phyloP scores from a whole-genome alignment of 495 filamentous ascomycete species.

The Durotheca rogersii region DNA sequence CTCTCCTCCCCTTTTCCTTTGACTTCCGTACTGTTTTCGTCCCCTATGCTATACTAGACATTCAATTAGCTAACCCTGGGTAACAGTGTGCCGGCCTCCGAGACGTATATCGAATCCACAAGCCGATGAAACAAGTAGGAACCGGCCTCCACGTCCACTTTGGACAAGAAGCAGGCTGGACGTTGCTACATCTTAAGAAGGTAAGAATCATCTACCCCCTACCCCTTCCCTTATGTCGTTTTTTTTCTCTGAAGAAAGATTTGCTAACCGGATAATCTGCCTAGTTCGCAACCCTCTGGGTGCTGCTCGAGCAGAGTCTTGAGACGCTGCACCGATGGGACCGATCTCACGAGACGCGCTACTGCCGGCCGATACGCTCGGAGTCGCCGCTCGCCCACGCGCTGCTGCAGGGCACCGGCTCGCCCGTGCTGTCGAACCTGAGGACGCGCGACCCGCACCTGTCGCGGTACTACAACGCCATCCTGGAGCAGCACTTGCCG shows the following conservation, averaged over 20 bases:
- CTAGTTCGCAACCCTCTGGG: slow-evolving; percentile 21
- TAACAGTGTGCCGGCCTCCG: slow-evolving; percentile 20
- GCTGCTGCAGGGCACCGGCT: neutral
- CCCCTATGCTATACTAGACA: neutral
- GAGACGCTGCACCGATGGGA: slow-evolving; percentile 10
- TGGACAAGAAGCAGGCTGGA: slow-evolving; percentile 21
- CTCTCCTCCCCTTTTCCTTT: neutral
- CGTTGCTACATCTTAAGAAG: slow-evolving; percentile 27
- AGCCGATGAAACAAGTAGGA: neutral
- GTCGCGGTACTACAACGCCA: neutral
- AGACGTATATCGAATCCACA: slow-evolving; percentile 22
- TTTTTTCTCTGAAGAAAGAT: neutral
- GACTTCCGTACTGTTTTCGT: neutral
- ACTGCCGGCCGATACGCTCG: neutral
- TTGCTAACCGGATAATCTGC: neutral
- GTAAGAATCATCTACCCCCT: slow-evolving; percentile 1
- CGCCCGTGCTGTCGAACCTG: neutral
- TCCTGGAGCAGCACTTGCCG: slow-evolving; percentile 2
- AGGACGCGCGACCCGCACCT: neutral
- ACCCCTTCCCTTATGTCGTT: neutral
- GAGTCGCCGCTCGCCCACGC: neutral
- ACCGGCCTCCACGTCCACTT: slow-evolving; percentile 26
- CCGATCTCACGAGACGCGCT: neutral
- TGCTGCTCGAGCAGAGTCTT: slow-evolving; percentile 4
- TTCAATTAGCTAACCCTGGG: neutral